Evolutionary conservation across 768 basidiomycete genomes (phyloP).

Genomic region (Chalciporus chontae): DNA sequence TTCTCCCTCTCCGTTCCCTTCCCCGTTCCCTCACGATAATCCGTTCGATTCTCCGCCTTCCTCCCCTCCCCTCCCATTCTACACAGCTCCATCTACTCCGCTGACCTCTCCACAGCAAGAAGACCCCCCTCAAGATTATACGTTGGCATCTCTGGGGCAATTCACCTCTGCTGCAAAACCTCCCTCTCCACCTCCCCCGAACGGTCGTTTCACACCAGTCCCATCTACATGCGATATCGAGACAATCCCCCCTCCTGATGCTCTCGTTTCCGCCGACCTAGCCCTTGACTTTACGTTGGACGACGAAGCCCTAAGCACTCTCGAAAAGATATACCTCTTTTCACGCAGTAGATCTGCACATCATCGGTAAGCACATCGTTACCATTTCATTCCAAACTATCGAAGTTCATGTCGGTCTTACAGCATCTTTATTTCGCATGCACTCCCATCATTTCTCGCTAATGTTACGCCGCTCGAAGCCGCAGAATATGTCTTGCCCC

Average conservation of each 20-base stretch:
- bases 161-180: slow-evolving; percentile 17
- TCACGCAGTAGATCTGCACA: slow-evolving; percentile 70
- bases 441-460: slow-evolving; percentile 73
- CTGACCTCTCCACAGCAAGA: slow-evolving; percentile 39
- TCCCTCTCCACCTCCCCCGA: slow-evolving; percentile 25
- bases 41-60: slow-evolving; percentile 35
- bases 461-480: slow-evolving; percentile 83
- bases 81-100: slow-evolving; percentile 48
- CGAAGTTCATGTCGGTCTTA: slow-evolving; percentile 28
- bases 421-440: slow-evolving; percentile 80
- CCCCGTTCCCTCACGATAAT: slow-evolving; percentile 34
- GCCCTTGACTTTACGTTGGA: slow-evolving; percentile 50
- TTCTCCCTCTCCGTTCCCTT: slow-evolving; percentile 30
- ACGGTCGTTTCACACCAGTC: slow-evolving; percentile 17
- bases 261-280: slow-evolving; percentile 26
- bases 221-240: slow-evolving; percentile 27
- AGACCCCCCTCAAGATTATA: slow-evolving; percentile 26
- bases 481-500: slow-evolving; percentile 88
- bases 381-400: not conserved
- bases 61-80: slow-evolving; percentile 40
- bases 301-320: slow-evolving; percentile 75
- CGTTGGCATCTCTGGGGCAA: slow-evolving; percentile 17
- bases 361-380: slow-evolving; percentile 40
- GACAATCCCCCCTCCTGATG: slow-evolving; percentile 25
- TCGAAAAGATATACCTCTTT: slow-evolving; percentile 92